phyloP scores from a whole-genome alignment of 2,329 filamentous ascomycete genomes.

The Monosporascus sp. region DNA sequence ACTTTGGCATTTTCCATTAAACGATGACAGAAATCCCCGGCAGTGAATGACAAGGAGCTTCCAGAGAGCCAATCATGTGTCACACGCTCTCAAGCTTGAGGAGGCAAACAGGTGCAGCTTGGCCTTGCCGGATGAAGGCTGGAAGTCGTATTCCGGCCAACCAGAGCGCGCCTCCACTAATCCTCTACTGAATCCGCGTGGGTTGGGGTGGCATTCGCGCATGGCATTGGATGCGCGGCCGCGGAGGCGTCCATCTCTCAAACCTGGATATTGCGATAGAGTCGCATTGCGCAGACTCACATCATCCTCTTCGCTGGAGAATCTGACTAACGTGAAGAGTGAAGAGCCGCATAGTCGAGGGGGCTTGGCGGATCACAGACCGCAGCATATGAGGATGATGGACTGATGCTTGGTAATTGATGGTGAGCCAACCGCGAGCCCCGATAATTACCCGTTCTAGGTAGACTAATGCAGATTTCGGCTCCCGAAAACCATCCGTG shows the following conservation, averaged over 20 bases:
- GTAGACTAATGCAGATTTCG: too few species aligned
- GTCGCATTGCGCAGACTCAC: neutral
- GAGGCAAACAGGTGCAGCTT: neutral
- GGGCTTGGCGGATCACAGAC: too few species aligned
- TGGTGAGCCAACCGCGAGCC: too few species aligned
- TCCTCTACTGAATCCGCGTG: neutral
- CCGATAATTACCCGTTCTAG: neutral
- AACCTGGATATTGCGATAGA: neutral
- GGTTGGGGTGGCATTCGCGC: neutral
- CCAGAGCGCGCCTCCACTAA: constrained; percentile 2
- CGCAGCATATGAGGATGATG: too few species aligned
- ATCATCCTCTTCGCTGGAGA: neutral
- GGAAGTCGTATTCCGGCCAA: constrained; percentile 11
- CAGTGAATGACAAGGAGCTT: neutral
- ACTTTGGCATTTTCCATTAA: neutral
- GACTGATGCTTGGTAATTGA: too few species aligned
- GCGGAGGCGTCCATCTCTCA: too few species aligned
- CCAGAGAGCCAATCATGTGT: neutral
- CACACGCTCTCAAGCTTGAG: neutral
- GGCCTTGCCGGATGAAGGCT: neutral
- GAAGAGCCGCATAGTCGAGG: neutral
- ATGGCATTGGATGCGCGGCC: neutral
- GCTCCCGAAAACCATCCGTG: neutral
- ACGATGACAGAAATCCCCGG: neutral
- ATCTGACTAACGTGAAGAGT: neutral